These are phyloP conservation scores for Pseudocohnilembus persalinus DNA, from an alignment of 169 alveolate species.

Conservation along the genomic window DNA sequence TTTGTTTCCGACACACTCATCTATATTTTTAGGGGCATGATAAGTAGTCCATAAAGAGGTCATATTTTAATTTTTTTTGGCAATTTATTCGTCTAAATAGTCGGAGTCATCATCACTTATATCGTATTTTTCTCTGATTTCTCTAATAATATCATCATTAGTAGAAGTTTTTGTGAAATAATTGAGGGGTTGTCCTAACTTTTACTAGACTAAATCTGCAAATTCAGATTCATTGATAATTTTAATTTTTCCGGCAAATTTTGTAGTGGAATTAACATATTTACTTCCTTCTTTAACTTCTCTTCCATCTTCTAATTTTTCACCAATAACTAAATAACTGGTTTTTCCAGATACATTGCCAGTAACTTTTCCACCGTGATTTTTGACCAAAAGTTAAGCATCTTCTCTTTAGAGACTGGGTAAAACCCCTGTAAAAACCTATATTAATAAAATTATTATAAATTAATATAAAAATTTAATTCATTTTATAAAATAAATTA, in stretches of 20 bases:
- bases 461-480: too few relatives aligned
- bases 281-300: background rate
- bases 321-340: background rate
- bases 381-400: background rate
- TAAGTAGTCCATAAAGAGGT: background rate
- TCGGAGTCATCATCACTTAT: too few relatives aligned
- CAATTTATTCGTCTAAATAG: background rate
- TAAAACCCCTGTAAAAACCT: background rate
- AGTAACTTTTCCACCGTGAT: background rate
- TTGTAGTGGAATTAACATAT: background rate
- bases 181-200: background rate
- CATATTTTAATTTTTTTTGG: background rate
- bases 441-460: too few relatives aligned
- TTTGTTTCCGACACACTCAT: background rate
- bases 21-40: background rate
- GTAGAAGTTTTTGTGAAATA: background rate
- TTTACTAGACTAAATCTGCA: background rate
- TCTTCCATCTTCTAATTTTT: background rate
- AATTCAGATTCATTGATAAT: background rate
- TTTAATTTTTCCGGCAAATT: too few relatives aligned
- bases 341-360: background rate
- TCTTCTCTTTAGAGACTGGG: background rate
- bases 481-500: too few relatives aligned
- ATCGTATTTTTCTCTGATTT: too few relatives aligned
- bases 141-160: too few relatives aligned